A percentile compares a stretch with the other conserved stretches of the same genome.
These are phyloP conservation scores for Phytophthora macrochlamydospora DNA, from an alignment of 352 stramenopile genomes.

Conservation along the genomic window DNA sequence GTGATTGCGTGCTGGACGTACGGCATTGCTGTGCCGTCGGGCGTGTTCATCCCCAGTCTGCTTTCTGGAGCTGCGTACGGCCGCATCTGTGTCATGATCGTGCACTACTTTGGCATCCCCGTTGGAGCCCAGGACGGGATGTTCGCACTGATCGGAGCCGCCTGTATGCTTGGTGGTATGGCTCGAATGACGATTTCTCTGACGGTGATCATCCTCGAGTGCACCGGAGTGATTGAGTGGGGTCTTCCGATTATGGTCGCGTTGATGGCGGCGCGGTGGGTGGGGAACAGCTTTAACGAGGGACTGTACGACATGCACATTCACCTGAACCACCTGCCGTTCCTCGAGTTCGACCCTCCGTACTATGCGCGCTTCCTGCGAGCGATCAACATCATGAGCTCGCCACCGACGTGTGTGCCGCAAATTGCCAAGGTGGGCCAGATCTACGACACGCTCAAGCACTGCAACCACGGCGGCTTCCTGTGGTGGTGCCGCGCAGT, in stretches of 20 bases:
- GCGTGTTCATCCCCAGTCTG: slow-evolving; percentile 97
- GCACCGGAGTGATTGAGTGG: slow-evolving; percentile 98
- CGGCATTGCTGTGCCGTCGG: slow-evolving; percentile 96
- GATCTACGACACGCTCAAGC: slow-evolving; percentile 79
- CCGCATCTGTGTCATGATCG: slow-evolving; percentile 71
- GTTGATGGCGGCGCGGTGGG: slow-evolving; percentile 96
- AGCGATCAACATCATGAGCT: slow-evolving; percentile 83
- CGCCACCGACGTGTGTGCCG: slow-evolving; percentile 56
- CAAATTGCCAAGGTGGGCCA: slow-evolving; percentile 82
- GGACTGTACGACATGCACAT: slow-evolving; percentile 99
- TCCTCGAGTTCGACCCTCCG: slow-evolving; percentile 96
- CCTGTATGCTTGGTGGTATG: slow-evolving; percentile 96
- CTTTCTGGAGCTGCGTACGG: slow-evolving; percentile 96
- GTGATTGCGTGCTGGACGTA: slow-evolving; percentile 95
- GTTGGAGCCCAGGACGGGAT: slow-evolving; percentile 88
- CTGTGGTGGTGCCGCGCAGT: slow-evolving; percentile 63
- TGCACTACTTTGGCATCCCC: slow-evolving; percentile 65
- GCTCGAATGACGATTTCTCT: slow-evolving; percentile 98
- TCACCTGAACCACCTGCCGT: slow-evolving; percentile 95
- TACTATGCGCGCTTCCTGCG: slow-evolving; percentile 79
- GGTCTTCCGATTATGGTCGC: slow-evolving; percentile 98
- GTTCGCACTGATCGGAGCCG: slow-evolving; percentile 97
- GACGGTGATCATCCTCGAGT: slow-evolving; percentile 98
- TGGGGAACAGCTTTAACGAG: slow-evolving; percentile 98
- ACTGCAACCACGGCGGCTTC: slow-evolving; percentile 78